Percentiles rank a stretch among this genome's conserved stretches.
Conservation (phyloP, 75 land plant species). For the Selaginella moellendorffii region DNA sequence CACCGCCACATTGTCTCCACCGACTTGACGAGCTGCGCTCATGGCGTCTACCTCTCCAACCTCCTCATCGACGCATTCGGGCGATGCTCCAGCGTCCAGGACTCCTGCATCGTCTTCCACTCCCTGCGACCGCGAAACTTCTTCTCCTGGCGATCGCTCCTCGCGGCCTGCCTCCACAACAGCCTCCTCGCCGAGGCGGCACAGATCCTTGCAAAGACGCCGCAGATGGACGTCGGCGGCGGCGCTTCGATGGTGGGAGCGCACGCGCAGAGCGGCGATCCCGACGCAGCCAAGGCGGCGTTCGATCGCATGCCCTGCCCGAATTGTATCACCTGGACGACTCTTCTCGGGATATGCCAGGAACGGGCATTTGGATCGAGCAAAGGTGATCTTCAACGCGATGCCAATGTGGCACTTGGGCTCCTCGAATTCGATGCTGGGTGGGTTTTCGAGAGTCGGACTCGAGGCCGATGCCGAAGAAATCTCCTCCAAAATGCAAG, state of each 20-base stretch:
- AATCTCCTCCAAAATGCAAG: not conserved
- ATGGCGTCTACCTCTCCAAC: not conserved
- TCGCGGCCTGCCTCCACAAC: not conserved
- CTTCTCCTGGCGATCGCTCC: not conserved
- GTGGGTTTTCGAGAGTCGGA: not conserved
- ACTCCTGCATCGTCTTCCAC: not conserved
- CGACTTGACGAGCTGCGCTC: not conserved
- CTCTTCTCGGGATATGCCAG: not conserved
- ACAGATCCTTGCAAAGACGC: not conserved
- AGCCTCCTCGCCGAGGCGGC: not conserved
- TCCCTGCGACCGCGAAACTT: not conserved
- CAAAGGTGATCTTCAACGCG: not conserved
- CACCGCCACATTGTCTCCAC: not conserved
- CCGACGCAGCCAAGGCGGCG: not conserved
- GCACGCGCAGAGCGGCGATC: slow-evolving; percentile 1
- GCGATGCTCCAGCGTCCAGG: not conserved
- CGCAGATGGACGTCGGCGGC: not conserved
- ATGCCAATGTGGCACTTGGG: not conserved
- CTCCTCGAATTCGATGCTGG: not conserved
- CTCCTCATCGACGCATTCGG: not conserved
- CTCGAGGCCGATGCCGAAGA: not conserved
- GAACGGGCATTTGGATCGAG: not conserved
- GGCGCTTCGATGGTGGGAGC: not conserved
- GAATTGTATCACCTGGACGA: not conserved
- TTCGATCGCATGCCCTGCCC: not conserved